Base-by-base conservation (phyloP, 2,329 filamentous ascomycete genomes). In the Pestalotiopsis sp. region DNA sequence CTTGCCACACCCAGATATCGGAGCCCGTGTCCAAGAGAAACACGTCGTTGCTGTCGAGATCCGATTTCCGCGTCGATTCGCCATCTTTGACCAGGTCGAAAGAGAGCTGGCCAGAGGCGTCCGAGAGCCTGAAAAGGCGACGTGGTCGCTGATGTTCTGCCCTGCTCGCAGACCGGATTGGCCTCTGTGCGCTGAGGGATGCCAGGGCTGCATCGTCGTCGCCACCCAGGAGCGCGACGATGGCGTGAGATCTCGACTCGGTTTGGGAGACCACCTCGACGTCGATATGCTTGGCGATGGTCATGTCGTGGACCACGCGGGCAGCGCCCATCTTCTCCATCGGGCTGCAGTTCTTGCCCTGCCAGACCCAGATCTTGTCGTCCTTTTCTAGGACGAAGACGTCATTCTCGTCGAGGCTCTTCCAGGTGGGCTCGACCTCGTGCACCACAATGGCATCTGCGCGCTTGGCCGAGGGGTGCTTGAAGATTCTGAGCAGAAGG, bases 311-410 rank as follows among this genome's bases (percentile, higher is more conserved):
- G 4, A 92, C 90, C 2, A 92, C 88, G 76, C 91, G 88, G 0
- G 90, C 90, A 0, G 89, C 88, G 79, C 90, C 91, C 59, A 87
- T 86, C 80, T 91, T 92, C 75, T 92, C 90, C 88, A 91, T 91
- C 0, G 90, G 90, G 61, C 86, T 89, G 75, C 88, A 90, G 57
- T 83, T 84, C 73, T 83, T 84, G 64, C 90, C 90, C 79, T 92
- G 90, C 90, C 90, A 92, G 3, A 91, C 87, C 84, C 87, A 91
- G 72, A 92, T 90, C 80, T 91, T 91, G 64, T 87, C 81, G 27
- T 86, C 85, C 65, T 83, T 83, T 72, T 92, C 90, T 58, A 92
- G 78, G 14, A 92, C 81, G 72, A 92, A 92, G 2, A 92, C 90
- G 73, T 92, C 90, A 65, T 81, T 81, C 68, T 91, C 89, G 72